Evolutionary conservation across 129 eudicot genomes (phyloP), one percentile per base, ranked within the genome.

Genomic region (Tagetes erecta): DNA sequence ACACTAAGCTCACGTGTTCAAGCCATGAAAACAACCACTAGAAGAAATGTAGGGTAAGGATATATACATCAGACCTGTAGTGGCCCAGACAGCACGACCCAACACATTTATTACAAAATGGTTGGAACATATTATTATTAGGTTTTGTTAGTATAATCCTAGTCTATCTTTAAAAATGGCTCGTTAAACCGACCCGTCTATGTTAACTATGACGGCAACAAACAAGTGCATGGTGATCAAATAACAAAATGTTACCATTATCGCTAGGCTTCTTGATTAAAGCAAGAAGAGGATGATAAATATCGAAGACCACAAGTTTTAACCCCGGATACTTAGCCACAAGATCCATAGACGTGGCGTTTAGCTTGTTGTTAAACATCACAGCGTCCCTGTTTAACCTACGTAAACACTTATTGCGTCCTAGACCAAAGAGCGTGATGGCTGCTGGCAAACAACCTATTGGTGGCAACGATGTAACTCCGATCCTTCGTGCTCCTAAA

Each of bases 371-470:
- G 85, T 91, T 91, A 56, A 88, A 91, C 31, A 80, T 67, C 42
- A 83, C 71, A 12, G 96, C 88, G 10, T 88, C 92, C 8, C 60
- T 44, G 52, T 91, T 91, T 9, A 88, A 72, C 73, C 84, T 81
- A 8, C 50, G 63, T 11, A 88, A 81, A 64, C 97, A 91, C 79
- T 83, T 44, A 77, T 88, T 88, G 64, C 56, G 79, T 52, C 89
- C 88, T 1, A 36, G 20, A 34, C 97, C 88, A 66, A 86, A 91
- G 51, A 88, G 77, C 46, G 97, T 91, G 67, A 91, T 86, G 53
- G 92, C 86, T 33, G 92, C 97, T 1, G 97, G 97, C 81, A 91
- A 81, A 75, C 97, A 91, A 72, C 97, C 96, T 1, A 81, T 42
- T 64, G 97, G 96, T 51, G 97, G 91, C 58, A 91, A 70, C 34